Evolutionary conservation across 768 basidiomycete species (phyloP), one percentile per base, ranked within the genome.

Genomic region (Glaciozyma martinii): DNA sequence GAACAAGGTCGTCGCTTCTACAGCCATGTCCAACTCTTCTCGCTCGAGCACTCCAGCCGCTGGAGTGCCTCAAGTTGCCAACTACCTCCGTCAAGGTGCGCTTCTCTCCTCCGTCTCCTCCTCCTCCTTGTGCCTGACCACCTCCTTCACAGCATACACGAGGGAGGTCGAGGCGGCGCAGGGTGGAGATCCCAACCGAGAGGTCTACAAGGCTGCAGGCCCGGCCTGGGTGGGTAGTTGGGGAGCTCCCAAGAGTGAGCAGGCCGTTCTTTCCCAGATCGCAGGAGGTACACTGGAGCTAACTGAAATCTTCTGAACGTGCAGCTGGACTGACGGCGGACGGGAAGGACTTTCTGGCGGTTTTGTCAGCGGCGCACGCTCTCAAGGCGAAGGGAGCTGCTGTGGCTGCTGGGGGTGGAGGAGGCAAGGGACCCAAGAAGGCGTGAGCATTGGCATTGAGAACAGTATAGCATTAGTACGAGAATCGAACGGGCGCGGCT

Each of bases 251-350:
- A 68, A 68, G 54, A 19, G 67, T 68, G 42, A 44, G 66, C 9
- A 5, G 1, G 9, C 19, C 18, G 50, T 9, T 30, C 30, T 12
- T 3, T 42, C 30, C 25, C 25, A 53, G 5, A 18, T 5, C 2
- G 10, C 0, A 16, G 37, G 25, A 10, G 30, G 23, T 7, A 0
- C 49, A 2, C 7, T 18, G 27, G 13, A 23, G 6, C 8, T 23
- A 9, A 32, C 27, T 42, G 18, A 21, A 37, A 2, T 9, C 16
- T 23, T 3, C n/a, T 12, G 44, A 8, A 27, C 25, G 19, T 12
- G 21, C 46, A 61, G 64, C 40, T 9, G 63, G 67, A 19, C 52
- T 56, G 30, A 62, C 60, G 49, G 67, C 67, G 3, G 63, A 68
- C 55, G 63, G 61, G 8, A 54, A 57, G 46, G 61, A 62, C 25